Percentiles rank a stretch among this genome's conserved stretches.
Evolutionary conservation across 345 rosid genomes (phyloP).

Genomic region (Dovyalis caffra): DNA sequence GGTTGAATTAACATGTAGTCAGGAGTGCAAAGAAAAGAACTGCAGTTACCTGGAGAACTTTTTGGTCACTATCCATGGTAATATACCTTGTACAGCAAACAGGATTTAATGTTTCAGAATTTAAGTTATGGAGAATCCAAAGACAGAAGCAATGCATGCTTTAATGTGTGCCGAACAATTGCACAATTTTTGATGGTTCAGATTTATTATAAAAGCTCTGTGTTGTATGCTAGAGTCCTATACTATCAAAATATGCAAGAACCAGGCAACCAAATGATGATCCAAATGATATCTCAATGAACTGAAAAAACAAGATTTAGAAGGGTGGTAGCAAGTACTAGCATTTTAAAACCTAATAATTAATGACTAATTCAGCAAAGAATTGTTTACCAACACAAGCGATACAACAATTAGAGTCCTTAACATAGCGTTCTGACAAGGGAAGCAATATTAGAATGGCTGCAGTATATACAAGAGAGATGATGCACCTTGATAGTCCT

Average conservation of each 20-base stretch:
- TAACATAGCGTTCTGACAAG: background rate
- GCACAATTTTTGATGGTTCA: too few species aligned
- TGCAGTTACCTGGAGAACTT: background rate
- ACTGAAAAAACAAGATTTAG: too few species aligned
- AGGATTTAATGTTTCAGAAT: background rate
- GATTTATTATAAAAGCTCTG: background rate
- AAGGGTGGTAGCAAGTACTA: too few species aligned
- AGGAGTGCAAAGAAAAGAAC: background rate
- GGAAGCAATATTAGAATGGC: background rate
- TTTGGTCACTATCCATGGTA: slow-evolving; percentile 30
- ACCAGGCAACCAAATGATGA: background rate
- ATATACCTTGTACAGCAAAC: slow-evolving; percentile 30
- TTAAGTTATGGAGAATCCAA: background rate
- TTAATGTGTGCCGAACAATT: background rate
- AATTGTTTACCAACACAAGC: background rate
- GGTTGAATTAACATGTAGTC: background rate
- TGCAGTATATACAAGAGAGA: background rate
- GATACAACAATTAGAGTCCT: background rate
- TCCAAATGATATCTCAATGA: too few species aligned
- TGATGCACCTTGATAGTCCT: slow-evolving; percentile 55
- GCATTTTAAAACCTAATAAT: too few species aligned
- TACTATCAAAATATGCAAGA: background rate
- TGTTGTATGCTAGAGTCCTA: background rate
- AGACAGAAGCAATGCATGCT: too few species aligned
- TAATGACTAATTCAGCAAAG: background rate